phyloP scores from a whole-genome alignment of 305 asterid genomes.

The Fraxinus xanthoxyloides region DNA sequence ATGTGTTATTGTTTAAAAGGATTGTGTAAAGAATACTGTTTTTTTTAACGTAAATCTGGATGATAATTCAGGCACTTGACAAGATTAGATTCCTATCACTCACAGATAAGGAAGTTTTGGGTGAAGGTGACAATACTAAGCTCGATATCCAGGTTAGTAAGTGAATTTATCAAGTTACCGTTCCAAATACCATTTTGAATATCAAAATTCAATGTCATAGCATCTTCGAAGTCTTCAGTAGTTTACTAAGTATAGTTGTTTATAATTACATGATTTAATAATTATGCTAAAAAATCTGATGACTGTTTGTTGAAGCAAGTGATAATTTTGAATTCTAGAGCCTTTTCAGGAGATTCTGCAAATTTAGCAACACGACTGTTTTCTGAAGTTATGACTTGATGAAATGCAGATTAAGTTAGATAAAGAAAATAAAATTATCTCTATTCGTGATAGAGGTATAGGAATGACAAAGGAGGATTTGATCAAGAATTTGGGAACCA shows the following conservation, averaged over 20 bases:
- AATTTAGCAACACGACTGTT: not conserved
- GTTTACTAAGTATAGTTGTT: not conserved
- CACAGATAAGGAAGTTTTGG: not conserved
- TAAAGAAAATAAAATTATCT: slow-evolving; percentile 79
- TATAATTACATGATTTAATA: not conserved
- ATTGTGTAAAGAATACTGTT: not conserved
- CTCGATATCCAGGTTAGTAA: slow-evolving; percentile 73
- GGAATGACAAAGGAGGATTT: slow-evolving; percentile 97
- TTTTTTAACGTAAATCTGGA: slow-evolving; percentile 13
- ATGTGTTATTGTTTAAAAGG: slow-evolving; percentile 1
- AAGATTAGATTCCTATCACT: not conserved
- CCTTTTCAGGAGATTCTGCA: slow-evolving; percentile 2
- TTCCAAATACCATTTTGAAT: not conserved
- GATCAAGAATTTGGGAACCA: slow-evolving; percentile 70
- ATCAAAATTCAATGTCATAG: not conserved
- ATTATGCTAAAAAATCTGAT: not conserved
- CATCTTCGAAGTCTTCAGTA: not conserved
- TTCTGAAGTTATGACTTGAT: not conserved
- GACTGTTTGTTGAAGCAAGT: not conserved
- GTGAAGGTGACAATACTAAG: not conserved
- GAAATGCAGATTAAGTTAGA: slow-evolving; percentile 74
- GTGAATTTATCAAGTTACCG: not conserved
- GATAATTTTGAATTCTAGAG: not conserved
- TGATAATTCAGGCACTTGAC: slow-evolving; percentile 65
- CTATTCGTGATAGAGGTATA: slow-evolving; percentile 84